phyloP scores from a whole-genome alignment of 805 yeast genomes.

The Pichia pseudocactophila region DNA sequence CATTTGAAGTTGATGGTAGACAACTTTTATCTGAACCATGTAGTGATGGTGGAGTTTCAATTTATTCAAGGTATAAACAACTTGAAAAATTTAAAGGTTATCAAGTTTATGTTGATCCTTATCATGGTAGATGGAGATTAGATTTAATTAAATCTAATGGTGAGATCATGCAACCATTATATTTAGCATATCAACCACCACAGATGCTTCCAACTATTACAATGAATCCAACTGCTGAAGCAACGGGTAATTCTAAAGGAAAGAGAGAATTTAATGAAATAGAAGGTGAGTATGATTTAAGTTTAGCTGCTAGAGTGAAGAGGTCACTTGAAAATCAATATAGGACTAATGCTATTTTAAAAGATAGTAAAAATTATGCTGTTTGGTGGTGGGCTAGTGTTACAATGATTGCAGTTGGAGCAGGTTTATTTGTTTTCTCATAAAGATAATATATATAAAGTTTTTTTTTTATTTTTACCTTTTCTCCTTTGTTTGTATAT shows the following conservation, averaged over 20 bases:
- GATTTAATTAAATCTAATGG: conserved; percentile 75
- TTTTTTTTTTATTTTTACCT: not conserved
- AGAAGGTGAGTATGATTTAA: conserved; percentile 16
- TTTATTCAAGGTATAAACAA: conserved; percentile 68
- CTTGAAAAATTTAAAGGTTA: conserved; percentile 49
- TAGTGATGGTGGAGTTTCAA: conserved; percentile 45
- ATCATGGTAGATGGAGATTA: conserved; percentile 76
- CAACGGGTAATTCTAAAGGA: conserved; percentile 11
- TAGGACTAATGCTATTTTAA: conserved; percentile 62
- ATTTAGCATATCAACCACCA: conserved; percentile 88
- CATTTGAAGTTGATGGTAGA: conserved; percentile 84
- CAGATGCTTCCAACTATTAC: conserved; percentile 92
- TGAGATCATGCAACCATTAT: conserved; percentile 73
- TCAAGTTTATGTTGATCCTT: conserved; percentile 56
- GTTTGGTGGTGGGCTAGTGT: conserved; percentile 49
- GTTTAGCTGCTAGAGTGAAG: conserved; percentile 39
- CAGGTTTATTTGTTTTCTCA: conserved; percentile 20
- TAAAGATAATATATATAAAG: not conserved
- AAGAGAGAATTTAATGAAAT: conserved; percentile 9
- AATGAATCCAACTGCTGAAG: conserved; percentile 65
- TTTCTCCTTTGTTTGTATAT: too few relatives aligned
- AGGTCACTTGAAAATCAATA: conserved; percentile 73
- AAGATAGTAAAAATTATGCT: conserved; percentile 32
- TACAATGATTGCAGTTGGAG: conserved; percentile 30
- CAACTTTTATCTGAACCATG: conserved; percentile 88